Conservation (phyloP, 1,284 basidiomycete species). For the Omphalotus olearius region DNA sequence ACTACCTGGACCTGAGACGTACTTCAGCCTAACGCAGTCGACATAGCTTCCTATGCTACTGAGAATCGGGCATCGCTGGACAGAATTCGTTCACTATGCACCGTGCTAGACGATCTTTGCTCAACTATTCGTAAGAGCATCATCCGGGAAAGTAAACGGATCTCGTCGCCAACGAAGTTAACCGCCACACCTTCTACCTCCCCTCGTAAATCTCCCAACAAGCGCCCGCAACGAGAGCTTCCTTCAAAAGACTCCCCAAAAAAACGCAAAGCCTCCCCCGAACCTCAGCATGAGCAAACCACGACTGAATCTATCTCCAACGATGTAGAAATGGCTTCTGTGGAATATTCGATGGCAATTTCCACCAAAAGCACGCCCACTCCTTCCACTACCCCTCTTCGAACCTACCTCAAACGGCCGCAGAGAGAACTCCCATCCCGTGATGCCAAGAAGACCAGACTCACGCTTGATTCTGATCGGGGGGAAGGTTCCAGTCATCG, state of each 20-base stretch:
- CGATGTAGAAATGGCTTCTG: constrained; percentile 6
- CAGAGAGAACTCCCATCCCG: too few species aligned
- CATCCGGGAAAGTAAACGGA: background rate
- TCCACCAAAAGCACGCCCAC: background rate
- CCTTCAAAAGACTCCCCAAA: constrained; percentile 6
- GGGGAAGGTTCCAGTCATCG: too few species aligned
- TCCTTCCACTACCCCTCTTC: background rate
- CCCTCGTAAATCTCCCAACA: constrained; percentile 12
- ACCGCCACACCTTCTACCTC: constrained; percentile 7
- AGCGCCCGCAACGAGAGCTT: constrained; percentile 8
- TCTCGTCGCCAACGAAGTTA: background rate
- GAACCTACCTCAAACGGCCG: too few species aligned
- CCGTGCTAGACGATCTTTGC: background rate
- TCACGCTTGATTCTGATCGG: too few species aligned
- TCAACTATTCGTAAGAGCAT: background rate
- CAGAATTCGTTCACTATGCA: background rate
- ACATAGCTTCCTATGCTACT: constrained; percentile 1
- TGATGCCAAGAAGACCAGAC: too few species aligned
- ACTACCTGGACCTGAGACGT: background rate
- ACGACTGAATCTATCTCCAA: background rate
- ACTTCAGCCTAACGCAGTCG: background rate
- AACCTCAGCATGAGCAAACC: background rate
- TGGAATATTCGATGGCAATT: background rate
- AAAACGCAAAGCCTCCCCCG: constrained; percentile 4
- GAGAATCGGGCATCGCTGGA: background rate